Base-by-base conservation (phyloP, 2,329 filamentous ascomycete genomes). In the Colletotrichum gigasporum region DNA sequence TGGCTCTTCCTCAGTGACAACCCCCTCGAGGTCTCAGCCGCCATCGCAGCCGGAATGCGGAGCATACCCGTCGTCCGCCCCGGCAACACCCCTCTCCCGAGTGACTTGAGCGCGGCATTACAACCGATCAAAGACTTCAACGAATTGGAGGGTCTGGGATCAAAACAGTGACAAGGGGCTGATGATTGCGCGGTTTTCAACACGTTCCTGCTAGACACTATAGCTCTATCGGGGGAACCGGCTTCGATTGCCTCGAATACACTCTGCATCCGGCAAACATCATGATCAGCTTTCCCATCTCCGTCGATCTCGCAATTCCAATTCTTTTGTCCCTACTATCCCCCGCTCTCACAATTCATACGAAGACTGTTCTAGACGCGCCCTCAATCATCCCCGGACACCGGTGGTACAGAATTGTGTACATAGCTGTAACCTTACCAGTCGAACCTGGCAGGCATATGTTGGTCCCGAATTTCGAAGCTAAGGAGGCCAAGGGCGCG, bases 1-100 rank as follows among this genome's bases (percentile, higher is more conserved):
- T 91, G 91, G 81, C 80, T 93, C n/a, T 96, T 96, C 75, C 79
- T 95, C 65, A 95, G 91, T 71, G 92, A 96, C 78, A 94, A 94
- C 72, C 83, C 92, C 45, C 87, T 85, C 72, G 89, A 91, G 76
- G 88, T 91, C 34, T 81, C 84, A 53, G 88, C 89, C 48, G 89
- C 89, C 41, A 81, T 82, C 66, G 78, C 77, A 60, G 86, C 87
- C 10, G 89, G 88, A n/a, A 87, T 91, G 85, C 81, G 83, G 70
- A 85, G 86, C 71, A 77, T 86, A 55, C 82, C 90, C 3, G 86
- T 91, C 59, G 78, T 84, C 59, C 84, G 92, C 59, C 89, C 90
- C 14, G 92, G 91, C 11, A 96, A 96, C 76, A 85, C 87, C 35
- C 83, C 83, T 28, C 77, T 94, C 67, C 80, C 84, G 10, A 76